Conservation (phyloP, 78 protist species). For the Dictyostelium purpureum region DNA sequence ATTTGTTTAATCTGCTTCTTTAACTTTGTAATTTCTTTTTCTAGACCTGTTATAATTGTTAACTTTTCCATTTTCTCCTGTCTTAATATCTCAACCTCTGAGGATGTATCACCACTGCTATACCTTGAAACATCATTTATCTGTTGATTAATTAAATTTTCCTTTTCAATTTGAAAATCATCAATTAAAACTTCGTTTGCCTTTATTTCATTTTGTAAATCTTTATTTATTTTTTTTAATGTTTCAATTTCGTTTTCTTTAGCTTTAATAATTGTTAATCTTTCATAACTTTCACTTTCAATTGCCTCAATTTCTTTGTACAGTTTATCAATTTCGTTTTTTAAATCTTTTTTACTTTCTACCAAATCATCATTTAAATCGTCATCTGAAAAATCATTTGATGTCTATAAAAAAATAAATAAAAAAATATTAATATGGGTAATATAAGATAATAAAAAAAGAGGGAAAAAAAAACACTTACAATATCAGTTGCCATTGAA, state of each 20-base stretch:
- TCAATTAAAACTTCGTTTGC: constrained; percentile 30
- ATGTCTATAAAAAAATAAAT: constrained; percentile 15
- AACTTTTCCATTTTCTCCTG: constrained; percentile 73
- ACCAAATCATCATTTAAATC: constrained; percentile 73
- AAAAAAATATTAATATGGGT: no score
- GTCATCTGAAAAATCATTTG: constrained; percentile 63
- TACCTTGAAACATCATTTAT: constrained; percentile 11
- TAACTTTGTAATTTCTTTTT: constrained; percentile 57
- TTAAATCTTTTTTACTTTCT: constrained; percentile 65
- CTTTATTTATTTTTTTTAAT: constrained; percentile 16
- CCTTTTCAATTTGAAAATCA: constrained; percentile 24
- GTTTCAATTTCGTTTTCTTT: constrained; percentile 32
- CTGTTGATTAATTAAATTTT: constrained; percentile 14
- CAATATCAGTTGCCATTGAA: constrained; percentile 47
- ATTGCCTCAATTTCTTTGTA: constrained; percentile 35
- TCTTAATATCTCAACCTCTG: constrained; percentile 38
- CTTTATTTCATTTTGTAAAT: neutral
- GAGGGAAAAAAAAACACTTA: neutral
- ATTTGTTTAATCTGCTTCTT: constrained; percentile 60
- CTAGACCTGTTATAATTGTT: constrained; percentile 22
- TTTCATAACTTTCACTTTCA: constrained; percentile 30
- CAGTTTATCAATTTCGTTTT: constrained; percentile 34
- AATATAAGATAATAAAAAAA: neutral
- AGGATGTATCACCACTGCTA: neutral
- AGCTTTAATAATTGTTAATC: constrained; percentile 17